Conservation (phyloP, 305 asterid genomes). For the Solanum aculeatissimum region DNA sequence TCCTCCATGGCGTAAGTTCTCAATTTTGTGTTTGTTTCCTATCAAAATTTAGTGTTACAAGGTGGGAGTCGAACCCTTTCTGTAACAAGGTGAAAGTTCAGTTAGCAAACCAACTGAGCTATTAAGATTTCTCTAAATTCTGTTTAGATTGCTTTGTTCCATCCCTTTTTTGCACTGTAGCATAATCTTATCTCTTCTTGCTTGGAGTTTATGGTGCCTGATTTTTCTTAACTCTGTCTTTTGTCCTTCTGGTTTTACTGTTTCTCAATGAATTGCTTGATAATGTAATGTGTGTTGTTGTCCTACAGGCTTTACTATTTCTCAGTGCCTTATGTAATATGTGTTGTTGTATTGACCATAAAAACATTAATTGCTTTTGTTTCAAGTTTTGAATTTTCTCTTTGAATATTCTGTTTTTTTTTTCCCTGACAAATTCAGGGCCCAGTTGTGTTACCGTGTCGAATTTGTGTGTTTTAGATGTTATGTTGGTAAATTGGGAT, state of each 20-base stretch:
- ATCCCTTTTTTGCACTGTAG: conserved; percentile 3
- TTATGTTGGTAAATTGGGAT: background rate
- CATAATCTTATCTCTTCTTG: background rate
- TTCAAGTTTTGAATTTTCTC: background rate
- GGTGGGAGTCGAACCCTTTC: background rate
- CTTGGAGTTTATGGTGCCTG: background rate
- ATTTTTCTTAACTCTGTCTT: background rate
- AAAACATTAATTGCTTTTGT: background rate
- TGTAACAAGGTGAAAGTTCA: background rate
- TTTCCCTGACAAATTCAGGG: background rate
- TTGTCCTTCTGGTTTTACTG: background rate
- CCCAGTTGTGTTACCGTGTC: background rate
- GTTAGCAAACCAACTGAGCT: background rate
- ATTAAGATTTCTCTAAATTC: background rate
- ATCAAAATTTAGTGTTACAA: background rate
- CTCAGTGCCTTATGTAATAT: background rate
- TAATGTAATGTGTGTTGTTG: background rate
- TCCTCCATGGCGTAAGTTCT: conserved; percentile 96
- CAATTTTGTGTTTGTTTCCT: background rate
- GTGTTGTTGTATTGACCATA: background rate
- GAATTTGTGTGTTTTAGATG: background rate
- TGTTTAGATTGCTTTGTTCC: background rate
- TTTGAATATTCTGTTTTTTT: background rate
- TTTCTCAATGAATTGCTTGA: background rate
- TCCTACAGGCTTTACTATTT: background rate